Conservation (phyloP, 2,329 filamentous ascomycete genomes). For the Ambrosiella beaveri region DNA sequence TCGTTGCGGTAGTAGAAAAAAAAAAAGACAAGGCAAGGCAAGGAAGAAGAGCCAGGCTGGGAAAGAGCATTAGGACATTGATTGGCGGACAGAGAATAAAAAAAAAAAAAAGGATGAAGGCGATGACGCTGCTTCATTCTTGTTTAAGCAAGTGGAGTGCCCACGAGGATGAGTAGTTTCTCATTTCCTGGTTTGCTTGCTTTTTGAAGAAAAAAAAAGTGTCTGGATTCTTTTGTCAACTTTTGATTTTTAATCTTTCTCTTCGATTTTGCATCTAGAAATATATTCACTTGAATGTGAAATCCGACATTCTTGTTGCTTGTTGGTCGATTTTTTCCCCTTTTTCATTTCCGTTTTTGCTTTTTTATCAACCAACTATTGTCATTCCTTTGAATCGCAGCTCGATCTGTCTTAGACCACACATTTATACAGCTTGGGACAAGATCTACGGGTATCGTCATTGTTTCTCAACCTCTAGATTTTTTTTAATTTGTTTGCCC, state of each 20-base stretch:
- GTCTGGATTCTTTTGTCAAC: background rate
- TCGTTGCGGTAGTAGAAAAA: background rate
- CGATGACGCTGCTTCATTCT: background rate
- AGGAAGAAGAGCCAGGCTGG: background rate
- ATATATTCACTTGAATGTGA: background rate
- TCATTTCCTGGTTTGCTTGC: background rate
- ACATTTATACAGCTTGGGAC: background rate
- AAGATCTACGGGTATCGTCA: background rate
- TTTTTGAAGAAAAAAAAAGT: background rate
- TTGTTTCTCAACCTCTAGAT: background rate
- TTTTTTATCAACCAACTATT: background rate
- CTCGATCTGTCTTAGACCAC: background rate
- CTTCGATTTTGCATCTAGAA: background rate
- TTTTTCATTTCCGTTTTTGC: background rate
- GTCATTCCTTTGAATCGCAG: background rate
- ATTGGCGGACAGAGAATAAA: constrained; percentile 1
- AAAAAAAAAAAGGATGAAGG: background rate
- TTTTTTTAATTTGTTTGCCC: background rate
- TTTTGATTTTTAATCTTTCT: background rate
- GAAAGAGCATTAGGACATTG: background rate
- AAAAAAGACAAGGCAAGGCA: background rate
- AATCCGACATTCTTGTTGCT: background rate
- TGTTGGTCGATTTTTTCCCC: background rate
- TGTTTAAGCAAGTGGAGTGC: background rate
- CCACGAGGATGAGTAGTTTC: background rate